These are phyloP conservation scores for Takashimella tepidaria DNA, from an alignment of 1,284 basidiomycete genomes.

Conservation along the genomic window DNA sequence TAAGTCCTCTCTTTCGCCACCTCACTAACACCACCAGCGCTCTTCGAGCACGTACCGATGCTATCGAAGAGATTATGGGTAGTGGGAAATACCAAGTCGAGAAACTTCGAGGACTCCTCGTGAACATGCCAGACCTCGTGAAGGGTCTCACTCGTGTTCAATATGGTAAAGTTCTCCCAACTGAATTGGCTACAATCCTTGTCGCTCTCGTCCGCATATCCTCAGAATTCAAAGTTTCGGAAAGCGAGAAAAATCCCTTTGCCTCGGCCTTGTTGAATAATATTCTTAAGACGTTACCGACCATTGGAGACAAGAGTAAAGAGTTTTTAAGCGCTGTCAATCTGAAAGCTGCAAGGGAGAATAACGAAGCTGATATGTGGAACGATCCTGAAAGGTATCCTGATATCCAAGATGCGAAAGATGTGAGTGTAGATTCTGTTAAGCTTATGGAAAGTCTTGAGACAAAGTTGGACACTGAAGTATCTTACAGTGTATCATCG, in stretches of 20 bases:
- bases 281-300: slow-evolving; percentile 65
- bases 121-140: slow-evolving; percentile 78
- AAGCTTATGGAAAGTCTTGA: not conserved
- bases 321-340: slow-evolving; percentile 60
- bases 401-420: slow-evolving; percentile 55
- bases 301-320: slow-evolving; percentile 56
- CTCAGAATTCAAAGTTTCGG: slow-evolving; percentile 58
- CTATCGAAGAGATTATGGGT: slow-evolving; percentile 74
- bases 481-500: slow-evolving; percentile 46
- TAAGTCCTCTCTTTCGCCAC: slow-evolving; percentile 42
- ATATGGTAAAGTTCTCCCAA: slow-evolving; percentile 81
- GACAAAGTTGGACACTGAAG: not conserved
- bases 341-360: slow-evolving; percentile 62
- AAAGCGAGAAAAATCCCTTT: slow-evolving; percentile 55
- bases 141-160: slow-evolving; percentile 83
- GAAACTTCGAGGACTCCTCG: slow-evolving; percentile 64
- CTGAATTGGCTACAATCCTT: slow-evolving; percentile 74
- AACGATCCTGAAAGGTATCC: slow-evolving; percentile 65
- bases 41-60: slow-evolving; percentile 70
- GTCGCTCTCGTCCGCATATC: slow-evolving; percentile 70
- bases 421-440: slow-evolving; percentile 33
- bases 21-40: slow-evolving; percentile 49
- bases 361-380: slow-evolving; percentile 71
- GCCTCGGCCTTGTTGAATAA: slow-evolving; percentile 64
- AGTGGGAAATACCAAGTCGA: slow-evolving; percentile 53